Evolutionary conservation across 2,329 filamentous ascomycete genomes (phyloP).

Genomic region (Cladobotryum mycophilum): DNA sequence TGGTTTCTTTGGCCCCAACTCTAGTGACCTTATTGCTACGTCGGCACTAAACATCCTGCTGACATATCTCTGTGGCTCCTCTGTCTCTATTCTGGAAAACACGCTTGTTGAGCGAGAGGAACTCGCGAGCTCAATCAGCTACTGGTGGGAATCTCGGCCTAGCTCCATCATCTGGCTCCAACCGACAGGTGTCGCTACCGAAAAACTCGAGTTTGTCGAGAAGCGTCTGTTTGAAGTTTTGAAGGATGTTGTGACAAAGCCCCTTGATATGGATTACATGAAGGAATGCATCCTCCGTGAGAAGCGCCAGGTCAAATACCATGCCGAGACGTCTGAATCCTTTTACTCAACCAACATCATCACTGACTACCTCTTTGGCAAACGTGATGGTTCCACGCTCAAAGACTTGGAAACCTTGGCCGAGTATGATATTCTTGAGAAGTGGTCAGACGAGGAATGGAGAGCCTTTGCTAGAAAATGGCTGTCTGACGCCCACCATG

Average conservation of each 20-base stretch:
- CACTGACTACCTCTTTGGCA: constrained; percentile 85
- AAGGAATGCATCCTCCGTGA: constrained; percentile 80
- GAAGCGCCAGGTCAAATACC: constrained; percentile 73
- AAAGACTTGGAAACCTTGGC: constrained; percentile 49
- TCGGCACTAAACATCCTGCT: constrained; percentile 75
- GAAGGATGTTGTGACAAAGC: constrained; percentile 69
- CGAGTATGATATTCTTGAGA: constrained; percentile 63
- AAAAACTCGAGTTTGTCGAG: constrained; percentile 77
- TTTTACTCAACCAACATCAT: constrained; percentile 85
- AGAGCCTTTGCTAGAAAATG: constrained; percentile 73
- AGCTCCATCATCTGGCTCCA: constrained; percentile 81
- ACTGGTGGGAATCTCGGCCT: constrained; percentile 71
- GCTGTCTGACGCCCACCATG: constrained; percentile 77
- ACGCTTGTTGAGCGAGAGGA: constrained; percentile 88
- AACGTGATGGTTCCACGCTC: constrained; percentile 72
- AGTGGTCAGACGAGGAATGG: constrained; percentile 83
- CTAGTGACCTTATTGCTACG: constrained; percentile 59
- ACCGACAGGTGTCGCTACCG: constrained; percentile 78
- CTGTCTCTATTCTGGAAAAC: constrained; percentile 87
- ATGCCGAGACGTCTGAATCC: constrained; percentile 72
- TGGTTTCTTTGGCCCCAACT: constrained; percentile 79
- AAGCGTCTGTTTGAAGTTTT: constrained; percentile 79
- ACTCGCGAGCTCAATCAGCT: constrained; percentile 77
- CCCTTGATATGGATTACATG: constrained; percentile 86
- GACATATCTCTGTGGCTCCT: constrained; percentile 86